Conservation (phyloP, 768 basidiomycete species). For the Tremella mesenterica region DNA sequence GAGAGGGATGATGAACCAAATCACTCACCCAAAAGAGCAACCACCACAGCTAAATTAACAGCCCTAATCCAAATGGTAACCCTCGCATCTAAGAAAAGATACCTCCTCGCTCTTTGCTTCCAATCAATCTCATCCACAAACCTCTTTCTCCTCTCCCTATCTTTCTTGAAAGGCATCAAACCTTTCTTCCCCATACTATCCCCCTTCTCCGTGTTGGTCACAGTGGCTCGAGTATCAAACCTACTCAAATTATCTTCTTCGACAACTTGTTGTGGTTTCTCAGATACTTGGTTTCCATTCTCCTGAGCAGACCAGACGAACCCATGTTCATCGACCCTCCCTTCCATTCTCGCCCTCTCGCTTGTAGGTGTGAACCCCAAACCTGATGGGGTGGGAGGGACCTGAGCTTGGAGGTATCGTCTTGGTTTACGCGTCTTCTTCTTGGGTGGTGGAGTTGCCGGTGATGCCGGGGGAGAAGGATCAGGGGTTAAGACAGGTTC, state of each 20-base stretch:
- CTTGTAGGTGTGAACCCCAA: constrained; percentile 28
- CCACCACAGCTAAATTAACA: constrained; percentile 23
- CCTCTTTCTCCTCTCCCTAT: constrained; percentile 7
- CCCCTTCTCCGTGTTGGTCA: constrained; percentile 1
- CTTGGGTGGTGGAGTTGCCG: background rate
- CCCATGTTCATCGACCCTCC: constrained; percentile 8
- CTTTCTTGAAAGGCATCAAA: background rate
- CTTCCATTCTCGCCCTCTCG: constrained; percentile 13
- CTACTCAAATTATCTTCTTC: constrained; percentile 2
- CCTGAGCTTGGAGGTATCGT: constrained; percentile 23
- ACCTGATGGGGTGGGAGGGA: constrained; percentile 33
- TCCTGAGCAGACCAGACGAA: constrained; percentile 17
- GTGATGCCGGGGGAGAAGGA: background rate
- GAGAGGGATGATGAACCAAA: background rate
- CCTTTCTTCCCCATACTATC: background rate
- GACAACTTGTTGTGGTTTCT: no score
- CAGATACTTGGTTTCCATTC: background rate
- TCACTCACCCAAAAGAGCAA: constrained; percentile 22
- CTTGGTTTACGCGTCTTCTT: background rate
- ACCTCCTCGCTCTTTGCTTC: constrained; percentile 17
- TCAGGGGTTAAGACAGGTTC: background rate
- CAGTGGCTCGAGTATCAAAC: constrained; percentile 5
- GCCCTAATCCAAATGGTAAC: constrained; percentile 30
- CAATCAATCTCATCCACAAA: constrained; percentile 15
- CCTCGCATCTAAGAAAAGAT: constrained; percentile 33